Evolutionary conservation across 2,329 filamentous ascomycete genomes (phyloP).

Genomic region (Penicillium sp.): DNA sequence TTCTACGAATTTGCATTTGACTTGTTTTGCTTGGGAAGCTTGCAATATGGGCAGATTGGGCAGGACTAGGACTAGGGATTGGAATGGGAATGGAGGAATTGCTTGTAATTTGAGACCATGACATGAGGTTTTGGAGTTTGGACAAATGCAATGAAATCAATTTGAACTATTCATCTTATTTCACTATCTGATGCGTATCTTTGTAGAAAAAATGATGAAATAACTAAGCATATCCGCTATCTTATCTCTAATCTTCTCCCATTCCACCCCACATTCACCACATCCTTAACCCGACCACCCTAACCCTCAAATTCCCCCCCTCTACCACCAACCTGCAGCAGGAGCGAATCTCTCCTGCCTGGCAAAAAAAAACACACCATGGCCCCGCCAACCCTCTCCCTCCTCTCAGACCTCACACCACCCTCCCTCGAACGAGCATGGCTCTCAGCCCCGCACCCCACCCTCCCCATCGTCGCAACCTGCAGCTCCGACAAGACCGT

Average conservation of each 20-base stretch:
- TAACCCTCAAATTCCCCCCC: conserved; percentile 22
- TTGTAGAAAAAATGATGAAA: background rate
- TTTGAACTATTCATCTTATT: background rate
- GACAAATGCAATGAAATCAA: background rate
- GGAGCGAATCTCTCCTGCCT: background rate
- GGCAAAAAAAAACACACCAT: conserved; percentile 10
- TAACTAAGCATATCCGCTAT: conserved; percentile 11
- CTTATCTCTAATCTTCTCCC: conserved; percentile 30
- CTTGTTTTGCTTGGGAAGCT: conserved; percentile 6
- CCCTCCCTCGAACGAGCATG: conserved; percentile 72
- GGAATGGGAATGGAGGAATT: background rate
- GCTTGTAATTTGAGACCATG: background rate
- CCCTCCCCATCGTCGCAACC: conserved; percentile 85
- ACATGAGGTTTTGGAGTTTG: background rate
- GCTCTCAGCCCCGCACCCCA: conserved; percentile 84
- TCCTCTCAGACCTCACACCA: conserved; percentile 60
- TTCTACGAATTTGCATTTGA: conserved; percentile 7
- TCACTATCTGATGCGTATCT: background rate
- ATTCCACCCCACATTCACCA: conserved; percentile 24
- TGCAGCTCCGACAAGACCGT: conserved; percentile 85
- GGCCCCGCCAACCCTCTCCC: conserved; percentile 38
- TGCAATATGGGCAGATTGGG: conserved; percentile 22
- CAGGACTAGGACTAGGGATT: conserved; percentile 14
- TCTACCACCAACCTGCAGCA: conserved; percentile 1
- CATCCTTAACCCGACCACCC: conserved; percentile 1